phyloP scores from a whole-genome alignment of 768 basidiomycete genomes.

The Serpula lacrymans region DNA sequence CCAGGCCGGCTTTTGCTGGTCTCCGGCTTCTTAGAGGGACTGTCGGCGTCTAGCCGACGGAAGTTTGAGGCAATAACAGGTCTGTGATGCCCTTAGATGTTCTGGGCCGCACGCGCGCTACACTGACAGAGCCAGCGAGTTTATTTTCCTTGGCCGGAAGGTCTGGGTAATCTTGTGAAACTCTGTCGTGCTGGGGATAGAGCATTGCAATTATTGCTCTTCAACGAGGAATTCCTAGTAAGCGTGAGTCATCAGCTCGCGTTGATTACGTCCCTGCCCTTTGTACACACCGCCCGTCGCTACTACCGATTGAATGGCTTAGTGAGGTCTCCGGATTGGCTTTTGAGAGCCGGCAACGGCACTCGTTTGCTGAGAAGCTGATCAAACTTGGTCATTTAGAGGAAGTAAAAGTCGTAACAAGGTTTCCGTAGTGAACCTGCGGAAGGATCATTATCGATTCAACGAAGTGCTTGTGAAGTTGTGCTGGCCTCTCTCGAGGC shows the following conservation, averaged over 20 bases:
- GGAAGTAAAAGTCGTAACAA: constrained; percentile 84
- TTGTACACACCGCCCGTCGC: constrained; percentile 89
- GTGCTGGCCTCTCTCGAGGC: too few species aligned
- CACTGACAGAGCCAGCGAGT: constrained; percentile 89
- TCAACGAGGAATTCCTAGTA: constrained; percentile 91
- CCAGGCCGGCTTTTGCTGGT: constrained; percentile 71
- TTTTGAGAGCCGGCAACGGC: constrained; percentile 56
- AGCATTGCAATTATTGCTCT: constrained; percentile 91
- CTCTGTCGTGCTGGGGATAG: constrained; percentile 82
- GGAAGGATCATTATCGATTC: constrained; percentile 68
- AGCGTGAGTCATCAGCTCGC: constrained; percentile 84
- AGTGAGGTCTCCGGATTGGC: constrained; percentile 83
- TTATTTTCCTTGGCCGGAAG: constrained; percentile 70
- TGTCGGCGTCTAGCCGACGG: constrained; percentile 76
- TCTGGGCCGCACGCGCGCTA: constrained; percentile 85
- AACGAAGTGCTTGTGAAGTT: constrained; percentile 14
- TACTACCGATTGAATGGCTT: constrained; percentile 91
- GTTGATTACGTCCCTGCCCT: constrained; percentile 90
- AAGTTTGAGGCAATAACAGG: constrained; percentile 91
- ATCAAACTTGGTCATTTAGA: constrained; percentile 81
- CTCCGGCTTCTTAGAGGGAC: constrained; percentile 84
- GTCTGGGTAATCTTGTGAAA: constrained; percentile 79
- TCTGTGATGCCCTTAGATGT: constrained; percentile 91
- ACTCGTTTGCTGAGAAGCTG: constrained; percentile 54
- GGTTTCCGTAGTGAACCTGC: constrained; percentile 82